A percentile compares a stretch with the other conserved stretches of the same genome.
Conservation (phyloP, 148 eudicot species). For the Suaeda aralocaspica region DNA sequence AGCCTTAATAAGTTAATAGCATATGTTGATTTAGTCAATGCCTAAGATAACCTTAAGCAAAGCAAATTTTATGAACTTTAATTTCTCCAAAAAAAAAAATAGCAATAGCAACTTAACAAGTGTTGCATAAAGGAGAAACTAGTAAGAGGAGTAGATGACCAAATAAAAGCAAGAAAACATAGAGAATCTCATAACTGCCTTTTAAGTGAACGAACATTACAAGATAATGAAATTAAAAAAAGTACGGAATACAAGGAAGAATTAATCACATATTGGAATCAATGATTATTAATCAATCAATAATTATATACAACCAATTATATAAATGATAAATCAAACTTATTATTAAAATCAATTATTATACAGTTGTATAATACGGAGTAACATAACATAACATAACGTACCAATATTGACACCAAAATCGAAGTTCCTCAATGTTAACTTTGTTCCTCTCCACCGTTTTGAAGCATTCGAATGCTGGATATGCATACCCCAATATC, state of each 20-base stretch:
- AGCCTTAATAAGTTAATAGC: too few species aligned
- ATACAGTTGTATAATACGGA: not conserved
- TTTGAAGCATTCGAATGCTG: constrained; percentile 91
- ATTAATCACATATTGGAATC: not conserved
- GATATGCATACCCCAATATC: constrained; percentile 86
- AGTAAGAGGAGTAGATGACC: too few species aligned
- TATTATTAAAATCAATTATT: not conserved
- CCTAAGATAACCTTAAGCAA: too few species aligned
- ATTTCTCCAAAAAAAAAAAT: not conserved
- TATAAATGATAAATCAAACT: not conserved
- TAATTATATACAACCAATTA: not conserved
- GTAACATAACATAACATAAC: too few species aligned
- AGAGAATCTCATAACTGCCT: not conserved
- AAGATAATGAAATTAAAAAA: too few species aligned
- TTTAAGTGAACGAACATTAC: not conserved
- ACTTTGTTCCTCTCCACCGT: constrained; percentile 74
- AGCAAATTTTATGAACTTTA: not conserved
- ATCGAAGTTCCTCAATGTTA: constrained; percentile 69
- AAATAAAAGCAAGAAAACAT: not conserved
- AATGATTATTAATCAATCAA: constrained; percentile 15
- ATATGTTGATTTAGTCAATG: too few species aligned
- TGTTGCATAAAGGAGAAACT: not conserved
- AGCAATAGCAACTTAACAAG: not conserved
- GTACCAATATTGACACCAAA: constrained; percentile 99
- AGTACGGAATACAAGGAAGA: not conserved